Base-by-base conservation (phyloP, 805 yeast species). In the Grigorovia jiainica region DNA sequence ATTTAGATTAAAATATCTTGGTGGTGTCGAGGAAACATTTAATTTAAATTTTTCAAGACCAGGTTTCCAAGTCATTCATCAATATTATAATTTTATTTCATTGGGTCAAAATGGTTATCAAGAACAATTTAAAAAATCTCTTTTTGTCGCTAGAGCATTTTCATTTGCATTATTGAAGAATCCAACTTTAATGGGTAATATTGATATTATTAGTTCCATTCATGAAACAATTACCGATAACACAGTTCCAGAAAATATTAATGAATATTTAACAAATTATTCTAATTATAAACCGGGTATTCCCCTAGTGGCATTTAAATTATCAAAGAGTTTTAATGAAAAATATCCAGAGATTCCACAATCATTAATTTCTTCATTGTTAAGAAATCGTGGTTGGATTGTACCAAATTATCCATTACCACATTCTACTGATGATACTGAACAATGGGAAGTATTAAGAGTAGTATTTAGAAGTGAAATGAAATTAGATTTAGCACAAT, bases 41-140 rank as follows among this genome's bases (percentile, higher is more conserved):
- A 85, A 79, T 31, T 72, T 87, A 60, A 87, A 87, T 66, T 87
- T 87, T 64, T 84, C 95, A 7, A 78, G 96, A 59, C 92, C 97
- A 7, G 96, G 96, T 1, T 84, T 77, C 74, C 95, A 89, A 45
- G 89, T 89, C 25, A 70, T 87, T 47, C 87, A 82, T 56, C 96
- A 87, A 65, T 89, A 87, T 69, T 87, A 67, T 70, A 82, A 83
- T 61, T 78, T 87, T 52, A 64, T 87, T 51, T 68, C 76, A 33
- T 67, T 78, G 29, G 97, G 96, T 7, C 63, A 60, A 45, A 71
- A 71, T 27, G 97, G 97, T n/a, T 87, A 73, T 67, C 60, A 68
- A 48, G 67, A 72, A 39, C 65, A 77, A 31, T 87, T 82, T 58
- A 70, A 70, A 45, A 70, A 70, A 46, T 76, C 89, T 34, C 55